Base-by-base conservation (phyloP, 768 basidiomycete genomes). In the Paxillus ammoniavirescens region DNA sequence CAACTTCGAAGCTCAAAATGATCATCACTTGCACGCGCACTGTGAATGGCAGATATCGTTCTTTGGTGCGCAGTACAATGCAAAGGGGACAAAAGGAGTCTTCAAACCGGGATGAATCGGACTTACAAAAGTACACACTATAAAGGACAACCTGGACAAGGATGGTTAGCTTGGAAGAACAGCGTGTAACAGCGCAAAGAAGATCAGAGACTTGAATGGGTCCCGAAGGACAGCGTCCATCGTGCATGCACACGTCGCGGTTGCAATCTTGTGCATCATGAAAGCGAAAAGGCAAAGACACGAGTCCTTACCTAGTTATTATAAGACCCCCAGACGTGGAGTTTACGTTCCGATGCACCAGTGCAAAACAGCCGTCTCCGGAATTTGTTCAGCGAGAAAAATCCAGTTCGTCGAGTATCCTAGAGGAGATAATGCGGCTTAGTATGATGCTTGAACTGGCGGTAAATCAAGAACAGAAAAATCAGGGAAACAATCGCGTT, bases 151-250 rank as follows among this genome's bases (percentile, higher is more conserved):
- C n/a, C n/a, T n/a, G 33, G 41, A 47, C 30, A 47, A 57, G 54
- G 21, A 23, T 12, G 40, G 54, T 67, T 52, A 68, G 66, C 47
- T 49, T n/a, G 28, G 49, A 46, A 47, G 15, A 4, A 12, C 15
- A 43, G 50, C n/a, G 40, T 4, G 9, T n/a, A 13, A 45, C 38
- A 47, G n/a, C 40, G 26, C 49, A 40, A 45, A 45, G 30, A 58
- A 55, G 48, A 36, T 87, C 85, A 86, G 86, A 81, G 84, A 87
- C 85, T 87, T 87, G 86, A 87, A 87, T 87, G 83, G 82, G 78
- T 85, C 80, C 84, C 76, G 72, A 82, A 82, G 82, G 83, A 83
- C 79, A 63, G 66, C 74, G 75, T 77, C 75, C 83, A 84, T 59
- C 33, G 80, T 80, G 79, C 77, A 70, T 71, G 74, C 83, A 82